Evolutionary conservation across 139 green algal genomes (phyloP).

Genomic region (Dunaliella sp.): DNA sequence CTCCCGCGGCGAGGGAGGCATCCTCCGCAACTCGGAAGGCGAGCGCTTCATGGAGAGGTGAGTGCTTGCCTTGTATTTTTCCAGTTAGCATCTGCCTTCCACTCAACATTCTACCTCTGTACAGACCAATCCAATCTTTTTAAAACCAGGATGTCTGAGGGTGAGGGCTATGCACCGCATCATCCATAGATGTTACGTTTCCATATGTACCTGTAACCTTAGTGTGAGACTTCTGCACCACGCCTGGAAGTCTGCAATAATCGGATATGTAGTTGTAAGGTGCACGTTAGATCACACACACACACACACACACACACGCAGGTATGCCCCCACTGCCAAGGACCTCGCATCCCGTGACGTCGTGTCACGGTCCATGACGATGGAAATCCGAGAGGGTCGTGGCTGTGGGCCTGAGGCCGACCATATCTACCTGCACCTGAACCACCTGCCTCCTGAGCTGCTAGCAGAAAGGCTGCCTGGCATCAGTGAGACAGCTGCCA

Average conservation of each 20-base stretch:
- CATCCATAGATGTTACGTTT: too few species aligned
- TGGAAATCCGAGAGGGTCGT: conserved; percentile 92
- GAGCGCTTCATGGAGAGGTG: conserved; percentile 99
- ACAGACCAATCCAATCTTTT: too few species aligned
- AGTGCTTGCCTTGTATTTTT: conserved; percentile 1
- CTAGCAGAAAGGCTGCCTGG: conserved; percentile 93
- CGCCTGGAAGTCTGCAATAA: too few species aligned
- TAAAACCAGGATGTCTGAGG: too few species aligned
- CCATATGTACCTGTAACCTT: too few species aligned
- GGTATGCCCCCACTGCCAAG: conserved; percentile 95
- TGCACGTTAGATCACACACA: too few species aligned
- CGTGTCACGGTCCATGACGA: conserved; percentile 90
- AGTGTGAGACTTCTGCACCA: too few species aligned
- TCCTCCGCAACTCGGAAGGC: conserved; percentile 95
- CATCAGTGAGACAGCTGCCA: conserved; percentile 97
- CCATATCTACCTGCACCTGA: conserved; percentile 99
- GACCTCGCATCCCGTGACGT: conserved; percentile 97
- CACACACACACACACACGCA: too few species aligned
- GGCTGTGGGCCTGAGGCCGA: conserved; percentile 80
- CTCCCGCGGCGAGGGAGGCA: conserved; percentile 90
- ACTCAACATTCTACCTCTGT: background rate
- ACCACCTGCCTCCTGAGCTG: conserved; percentile 96
- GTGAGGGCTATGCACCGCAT: too few species aligned
- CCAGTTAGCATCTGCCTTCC: background rate
- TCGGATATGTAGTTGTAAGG: too few species aligned